Evolutionary conservation across 495 filamentous ascomycete genomes (phyloP), one percentile per base, ranked within the genome.

Genomic region (Aspergillus leporis): DNA sequence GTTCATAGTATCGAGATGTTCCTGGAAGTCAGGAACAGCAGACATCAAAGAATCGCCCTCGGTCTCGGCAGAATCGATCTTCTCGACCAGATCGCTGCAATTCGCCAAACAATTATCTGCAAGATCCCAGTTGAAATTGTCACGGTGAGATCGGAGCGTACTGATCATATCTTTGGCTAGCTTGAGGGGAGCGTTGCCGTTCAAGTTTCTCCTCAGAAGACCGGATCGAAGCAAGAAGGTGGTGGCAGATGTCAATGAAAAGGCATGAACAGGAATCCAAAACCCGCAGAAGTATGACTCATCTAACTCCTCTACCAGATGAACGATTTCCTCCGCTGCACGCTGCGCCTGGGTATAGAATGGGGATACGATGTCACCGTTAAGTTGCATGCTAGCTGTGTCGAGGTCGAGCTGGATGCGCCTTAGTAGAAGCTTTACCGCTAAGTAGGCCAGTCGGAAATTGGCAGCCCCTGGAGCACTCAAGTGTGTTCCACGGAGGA

Each of bases 361-460:
- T 41, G 61, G 53, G 10, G 53, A 38, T 13, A 59, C 14, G 1
- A 38, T 59, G 0, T 62, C 53, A 13, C 62, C 59, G 50, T 72
- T 59, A 3, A 51, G 45, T 28, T 58, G 41, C 7, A 25, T 28
- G n/a, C 2, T 21, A 21, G 5, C 18, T 19, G 16, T 68, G 28
- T 68, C 55, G 18, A 67, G 58, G 9, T 69, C 69, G 10, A 76
- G 63, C 25, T 73, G 65, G 19, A 71, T 66, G 4, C 69, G 61
- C 38, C 67, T 63, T 12, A 73, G 66, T 1, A 76, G 64, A 16
- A 78, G 64, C 22, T 68, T 67, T 22, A 73, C 68, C 9, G 72
- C 66, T 0, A 78, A 62, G 53, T 74, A 74, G 14, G 66, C 65
- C 10, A 78, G 65, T 36, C 74, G 73, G 34, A 78, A 65, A 46